Base-by-base conservation (phyloP, 352 stramenopile species). In the Pythium volutum region DNA sequence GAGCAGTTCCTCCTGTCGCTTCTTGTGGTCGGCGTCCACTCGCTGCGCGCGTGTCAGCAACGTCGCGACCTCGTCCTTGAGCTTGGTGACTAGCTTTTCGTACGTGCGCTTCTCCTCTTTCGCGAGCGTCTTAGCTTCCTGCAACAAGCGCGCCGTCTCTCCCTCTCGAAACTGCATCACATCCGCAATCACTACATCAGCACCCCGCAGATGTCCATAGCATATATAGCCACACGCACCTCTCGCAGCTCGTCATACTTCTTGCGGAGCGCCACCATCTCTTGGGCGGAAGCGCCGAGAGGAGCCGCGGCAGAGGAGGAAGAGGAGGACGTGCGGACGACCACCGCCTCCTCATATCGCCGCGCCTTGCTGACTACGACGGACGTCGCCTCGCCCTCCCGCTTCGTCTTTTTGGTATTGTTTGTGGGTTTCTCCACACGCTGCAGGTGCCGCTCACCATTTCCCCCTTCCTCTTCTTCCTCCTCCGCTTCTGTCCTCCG, bases 51-150 rank as follows among this genome's bases (percentile, higher is more conserved):
- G 75, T 22, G 75, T 72, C 14, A 81, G 79, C n/a, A 91, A 65
- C 56, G 75, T 71, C 49, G 67, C 69, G 15, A 91, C 58, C 59
- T 94, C 76, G 41, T 73, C 68, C 59, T 89, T 90, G 16, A 94
- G 59, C 63, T 86, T 89, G 39, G 76, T 57, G 29, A 91, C 78
- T 23, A 91, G 68, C 43, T 84, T 77, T 41, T 90, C 77, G 59
- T 94, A 87, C 53, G 71, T 81, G 45, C 84, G 81, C 49, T 89
- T 87, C 62, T 91, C 81, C 38, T 87, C 73, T 55, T 76, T 66
- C 1, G 81, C 80, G 11, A 92, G 64, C 9, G 63, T 64, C 23
- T 75, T 77, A 23, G 86, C 77, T 43, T 94, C 79, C 31, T 75
- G 50, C 36, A 94, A 66, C 62, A 94, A 46, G 27, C 75, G 67